Conservation (phyloP, 1,139 yeast species). For the Kazachstania sp. region DNA sequence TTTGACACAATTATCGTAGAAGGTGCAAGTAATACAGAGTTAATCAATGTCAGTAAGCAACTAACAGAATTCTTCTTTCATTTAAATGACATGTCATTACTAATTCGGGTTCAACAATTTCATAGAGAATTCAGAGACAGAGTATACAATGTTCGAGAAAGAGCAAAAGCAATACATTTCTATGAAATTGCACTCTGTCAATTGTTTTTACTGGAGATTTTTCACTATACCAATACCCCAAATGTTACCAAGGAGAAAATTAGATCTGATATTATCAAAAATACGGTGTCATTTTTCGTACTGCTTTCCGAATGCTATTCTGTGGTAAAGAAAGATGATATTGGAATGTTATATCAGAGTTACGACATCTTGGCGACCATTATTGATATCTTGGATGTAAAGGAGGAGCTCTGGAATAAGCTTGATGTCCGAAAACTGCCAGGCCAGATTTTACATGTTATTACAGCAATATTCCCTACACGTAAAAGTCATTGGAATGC, state of each 20-base stretch:
- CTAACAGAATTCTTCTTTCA: conserved; percentile 17
- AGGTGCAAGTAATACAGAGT: conserved; percentile 24
- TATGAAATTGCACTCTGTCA: conserved; percentile 26
- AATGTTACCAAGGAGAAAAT: conserved; percentile 10
- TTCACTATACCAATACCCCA: conserved; percentile 18
- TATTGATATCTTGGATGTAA: conserved; percentile 8
- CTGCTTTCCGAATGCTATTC: conserved; percentile 17
- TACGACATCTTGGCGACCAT: conserved; percentile 18
- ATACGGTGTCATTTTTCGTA: conserved; percentile 23
- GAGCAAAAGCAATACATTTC: conserved; percentile 29
- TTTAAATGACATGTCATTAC: conserved; percentile 15
- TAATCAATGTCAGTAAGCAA: conserved; percentile 11
- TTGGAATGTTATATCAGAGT: conserved; percentile 12
- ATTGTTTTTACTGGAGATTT: conserved; percentile 21
- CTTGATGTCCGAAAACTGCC: conserved; percentile 12
- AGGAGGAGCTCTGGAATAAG: conserved; percentile 18
- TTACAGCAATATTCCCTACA: conserved; percentile 21
- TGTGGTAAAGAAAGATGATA: conserved; percentile 6
- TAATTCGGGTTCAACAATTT: conserved; percentile 17
- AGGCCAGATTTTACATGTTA: conserved; percentile 12
- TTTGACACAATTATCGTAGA: conserved; percentile 18
- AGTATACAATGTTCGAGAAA: conserved; percentile 15
- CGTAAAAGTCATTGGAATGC: conserved; percentile 18
- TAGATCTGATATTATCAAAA: conserved; percentile 17
- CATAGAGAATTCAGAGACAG: conserved; percentile 24